A percentile compares a stretch with the other conserved stretches of the same genome.
Conservation (phyloP, 331 rosid genomes). For the Telfairia occidentalis region DNA sequence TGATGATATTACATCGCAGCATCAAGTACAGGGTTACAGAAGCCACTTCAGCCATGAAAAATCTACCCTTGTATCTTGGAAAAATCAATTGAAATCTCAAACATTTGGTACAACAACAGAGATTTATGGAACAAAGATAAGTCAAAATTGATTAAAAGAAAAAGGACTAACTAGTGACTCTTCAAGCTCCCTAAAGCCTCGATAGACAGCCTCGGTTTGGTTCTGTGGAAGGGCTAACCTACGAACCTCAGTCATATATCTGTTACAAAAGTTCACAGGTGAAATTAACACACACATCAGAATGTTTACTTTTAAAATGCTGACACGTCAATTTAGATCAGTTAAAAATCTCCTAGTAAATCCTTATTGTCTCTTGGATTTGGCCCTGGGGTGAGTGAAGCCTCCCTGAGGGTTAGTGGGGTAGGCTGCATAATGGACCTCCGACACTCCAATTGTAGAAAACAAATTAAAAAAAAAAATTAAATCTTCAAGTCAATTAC, state of each 20-base stretch:
- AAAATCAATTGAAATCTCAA: not conserved
- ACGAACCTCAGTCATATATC: slow-evolving; percentile 89
- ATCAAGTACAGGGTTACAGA: not conserved
- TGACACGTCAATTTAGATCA: not conserved
- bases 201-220: slow-evolving; percentile 62
- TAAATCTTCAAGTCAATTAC: not conserved
- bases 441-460: no score
- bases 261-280: slow-evolving; percentile 15
- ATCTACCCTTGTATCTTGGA: slow-evolving; percentile 1
- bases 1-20: not conserved
- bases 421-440: not conserved
- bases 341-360: not conserved
- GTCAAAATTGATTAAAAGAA: slow-evolving; percentile 64
- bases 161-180: slow-evolving; percentile 65
- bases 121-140: not conserved
- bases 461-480: not conserved
- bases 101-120: slow-evolving; percentile 15
- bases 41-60: slow-evolving; percentile 1
- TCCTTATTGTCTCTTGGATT: not conserved
- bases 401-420: not conserved
- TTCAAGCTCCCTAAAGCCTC: slow-evolving; percentile 85
- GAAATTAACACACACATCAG: not conserved
- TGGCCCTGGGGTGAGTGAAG: not conserved
- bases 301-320: not conserved
- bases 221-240: slow-evolving; percentile 82